Evolutionary conservation across 2,329 filamentous ascomycete genomes (phyloP), one percentile per base, ranked within the genome.

Genomic region (Arachnomyces sp.): DNA sequence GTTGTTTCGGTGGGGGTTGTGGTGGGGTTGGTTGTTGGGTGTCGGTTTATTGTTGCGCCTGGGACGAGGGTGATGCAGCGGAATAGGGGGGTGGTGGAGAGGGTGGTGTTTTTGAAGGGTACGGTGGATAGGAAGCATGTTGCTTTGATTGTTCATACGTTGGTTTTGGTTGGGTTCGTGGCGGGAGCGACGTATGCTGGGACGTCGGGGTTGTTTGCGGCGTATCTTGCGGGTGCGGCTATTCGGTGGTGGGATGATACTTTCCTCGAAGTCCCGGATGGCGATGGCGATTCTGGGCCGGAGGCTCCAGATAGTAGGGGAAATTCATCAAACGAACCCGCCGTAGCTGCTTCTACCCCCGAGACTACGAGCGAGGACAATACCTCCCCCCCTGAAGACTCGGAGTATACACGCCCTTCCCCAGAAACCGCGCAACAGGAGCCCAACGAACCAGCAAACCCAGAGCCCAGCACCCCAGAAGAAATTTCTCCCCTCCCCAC

Each of bases 181-280:
- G 54, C 70, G 16, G 68, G 62, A 7, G 66, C 73, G 3, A 68
- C 61, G 2, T 76, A 73, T 57, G 71, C 73, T 2, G 74, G 73
- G 0, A 76, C 73, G 0, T 77, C 74, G 0, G 70, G 65, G 31
- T 56, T 77, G 0, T 77, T 77, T 45, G 72, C 73, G 3, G 72
- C 74, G 3, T 77, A 77, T 44, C 63, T 81, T 12, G 72, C 79
- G 2, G 74, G 74, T 6, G 58, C 70, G 4, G 50, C 56, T 2
- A 63, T 71, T 14, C 70, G 66, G 15, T 77, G 72, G 72, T 66
- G 70, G 58, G 68, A 74, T 48, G 55, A 43, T 25, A 25, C 5
- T 25, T 25, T 25, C 9, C 20, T 25, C 20, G 9, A 25, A 5
- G 9, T 9, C 9, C 20, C 20, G 5, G 9, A 25, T 25, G 20